Conservation (phyloP, 192 early-diverging fungal species). For the Cladochytrium replicatum region DNA sequence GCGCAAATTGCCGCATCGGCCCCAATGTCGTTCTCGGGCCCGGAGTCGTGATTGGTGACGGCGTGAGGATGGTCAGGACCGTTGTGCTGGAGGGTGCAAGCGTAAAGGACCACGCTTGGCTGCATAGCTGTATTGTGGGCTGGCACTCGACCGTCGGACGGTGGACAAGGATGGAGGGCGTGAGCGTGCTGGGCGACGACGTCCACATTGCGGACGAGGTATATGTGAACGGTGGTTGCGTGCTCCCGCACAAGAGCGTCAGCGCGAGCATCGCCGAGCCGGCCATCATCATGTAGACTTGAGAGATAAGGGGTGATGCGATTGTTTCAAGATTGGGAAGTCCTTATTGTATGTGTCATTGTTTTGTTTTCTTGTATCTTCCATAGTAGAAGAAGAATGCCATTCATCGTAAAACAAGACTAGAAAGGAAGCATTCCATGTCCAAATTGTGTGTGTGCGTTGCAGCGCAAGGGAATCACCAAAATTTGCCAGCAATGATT, state of each 20-base stretch:
- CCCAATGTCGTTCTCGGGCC: conserved; percentile 96
- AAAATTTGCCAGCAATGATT: too few species aligned
- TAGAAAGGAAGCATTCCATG: too few species aligned
- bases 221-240: conserved; percentile 72
- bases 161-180: conserved; percentile 91
- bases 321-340: too few species aligned
- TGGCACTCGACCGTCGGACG: conserved; percentile 92
- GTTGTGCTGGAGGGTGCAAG: conserved; percentile 77
- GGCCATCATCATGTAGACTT: conserved; percentile 92
- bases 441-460: too few species aligned
- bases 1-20: conserved; percentile 92
- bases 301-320: too few species aligned
- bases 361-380: too few species aligned
- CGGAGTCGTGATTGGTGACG: conserved; percentile 81
- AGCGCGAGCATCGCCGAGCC: conserved; percentile 81
- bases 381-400: too few species aligned
- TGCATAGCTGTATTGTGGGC: conserved; percentile 83
- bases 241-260: conserved; percentile 96
- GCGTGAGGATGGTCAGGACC: conserved; percentile 81
- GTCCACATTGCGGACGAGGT: conserved; percentile 86
- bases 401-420: too few species aligned
- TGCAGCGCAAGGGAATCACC: too few species aligned
- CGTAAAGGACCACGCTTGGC: conserved; percentile 86
- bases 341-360: too few species aligned
- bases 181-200: conserved; percentile 94